phyloP scores from a whole-genome alignment of 768 basidiomycete species.

The Boletellus sp. region DNA sequence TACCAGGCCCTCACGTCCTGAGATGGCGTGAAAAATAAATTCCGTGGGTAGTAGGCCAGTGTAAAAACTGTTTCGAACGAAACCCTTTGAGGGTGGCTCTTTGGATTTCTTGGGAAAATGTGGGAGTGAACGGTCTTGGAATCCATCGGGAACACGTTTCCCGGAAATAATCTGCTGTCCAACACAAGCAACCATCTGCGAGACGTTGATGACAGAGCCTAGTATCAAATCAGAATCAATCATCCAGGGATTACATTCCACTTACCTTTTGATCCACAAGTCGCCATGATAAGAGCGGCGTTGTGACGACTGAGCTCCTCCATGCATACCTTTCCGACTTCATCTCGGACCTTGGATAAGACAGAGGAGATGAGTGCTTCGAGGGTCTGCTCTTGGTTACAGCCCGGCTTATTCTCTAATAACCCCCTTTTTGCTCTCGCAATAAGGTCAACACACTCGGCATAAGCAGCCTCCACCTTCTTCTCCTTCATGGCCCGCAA shows the following conservation, averaged over 20 bases:
- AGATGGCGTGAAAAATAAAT: slow-evolving; percentile 98
- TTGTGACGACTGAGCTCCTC: slow-evolving; percentile 96
- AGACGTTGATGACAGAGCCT: slow-evolving; percentile 99
- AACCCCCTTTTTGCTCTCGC: slow-evolving; percentile 86
- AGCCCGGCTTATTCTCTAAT: slow-evolving; percentile 96
- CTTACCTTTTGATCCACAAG: slow-evolving; percentile 95
- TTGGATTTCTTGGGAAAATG: slow-evolving; percentile 97
- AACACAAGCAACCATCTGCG: slow-evolving; percentile 99
- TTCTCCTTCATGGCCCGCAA: slow-evolving; percentile 78
- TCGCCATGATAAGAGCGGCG: slow-evolving; percentile 97
- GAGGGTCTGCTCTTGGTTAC: slow-evolving; percentile 93
- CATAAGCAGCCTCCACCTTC: slow-evolving; percentile 86
- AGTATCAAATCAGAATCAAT: not conserved
- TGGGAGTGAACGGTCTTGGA: slow-evolving; percentile 98
- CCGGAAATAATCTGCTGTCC: slow-evolving; percentile 99
- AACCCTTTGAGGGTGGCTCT: slow-evolving; percentile 95
- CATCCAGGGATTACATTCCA: not conserved
- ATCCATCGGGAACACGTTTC: slow-evolving; percentile 96
- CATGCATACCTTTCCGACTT: slow-evolving; percentile 97
- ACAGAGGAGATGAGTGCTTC: slow-evolving; percentile 95
- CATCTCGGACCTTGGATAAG: slow-evolving; percentile 91
- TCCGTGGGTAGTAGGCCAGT: slow-evolving; percentile 89
- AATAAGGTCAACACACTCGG: slow-evolving; percentile 82
- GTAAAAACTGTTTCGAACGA: slow-evolving; percentile 97
- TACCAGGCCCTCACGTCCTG: slow-evolving; percentile 96